phyloP scores from a whole-genome alignment of 78 protist genomes.

The Thecamonas trahens region DNA sequence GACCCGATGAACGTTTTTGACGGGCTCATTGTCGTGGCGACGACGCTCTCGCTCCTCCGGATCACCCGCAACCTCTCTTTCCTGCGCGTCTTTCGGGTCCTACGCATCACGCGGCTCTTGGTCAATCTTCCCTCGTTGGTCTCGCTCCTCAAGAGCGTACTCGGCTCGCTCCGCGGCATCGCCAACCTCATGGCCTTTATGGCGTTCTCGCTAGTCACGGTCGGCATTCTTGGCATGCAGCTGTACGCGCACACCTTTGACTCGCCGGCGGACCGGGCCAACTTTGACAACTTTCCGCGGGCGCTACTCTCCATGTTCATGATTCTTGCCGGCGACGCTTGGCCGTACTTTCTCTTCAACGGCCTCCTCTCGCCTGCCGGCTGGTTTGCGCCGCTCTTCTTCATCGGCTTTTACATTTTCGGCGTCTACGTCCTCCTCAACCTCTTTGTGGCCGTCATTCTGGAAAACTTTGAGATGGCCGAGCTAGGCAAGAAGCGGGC shows the following conservation, averaged over 20 bases:
- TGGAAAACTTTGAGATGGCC: slow-evolving; percentile 20
- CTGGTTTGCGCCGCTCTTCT: slow-evolving; percentile 16
- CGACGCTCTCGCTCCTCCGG: not conserved
- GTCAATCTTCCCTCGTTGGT: not conserved
- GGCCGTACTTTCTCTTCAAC: slow-evolving; percentile 8
- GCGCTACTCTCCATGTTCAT: not conserved
- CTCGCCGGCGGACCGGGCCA: not conserved
- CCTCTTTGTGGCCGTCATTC: slow-evolving; percentile 26
- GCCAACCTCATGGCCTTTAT: not conserved
- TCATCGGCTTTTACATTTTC: not conserved
- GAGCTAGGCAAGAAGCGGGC: no score
- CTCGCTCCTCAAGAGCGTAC: not conserved
- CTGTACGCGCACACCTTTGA: not conserved
- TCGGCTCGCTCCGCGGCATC: not conserved
- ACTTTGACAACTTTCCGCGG: not conserved
- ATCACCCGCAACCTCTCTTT: not conserved
- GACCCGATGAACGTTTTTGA: not conserved
- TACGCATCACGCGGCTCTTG: not conserved
- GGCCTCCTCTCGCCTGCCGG: not conserved
- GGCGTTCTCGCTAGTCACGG: not conserved
- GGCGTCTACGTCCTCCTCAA: slow-evolving; percentile 9
- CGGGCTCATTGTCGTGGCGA: not conserved
- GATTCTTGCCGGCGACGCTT: slow-evolving; percentile 16
- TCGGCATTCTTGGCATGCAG: slow-evolving; percentile 29
- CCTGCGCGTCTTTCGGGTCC: not conserved